phyloP scores from a whole-genome alignment of 169 alveolate species.

The Perkinsus chesapeaki region DNA sequence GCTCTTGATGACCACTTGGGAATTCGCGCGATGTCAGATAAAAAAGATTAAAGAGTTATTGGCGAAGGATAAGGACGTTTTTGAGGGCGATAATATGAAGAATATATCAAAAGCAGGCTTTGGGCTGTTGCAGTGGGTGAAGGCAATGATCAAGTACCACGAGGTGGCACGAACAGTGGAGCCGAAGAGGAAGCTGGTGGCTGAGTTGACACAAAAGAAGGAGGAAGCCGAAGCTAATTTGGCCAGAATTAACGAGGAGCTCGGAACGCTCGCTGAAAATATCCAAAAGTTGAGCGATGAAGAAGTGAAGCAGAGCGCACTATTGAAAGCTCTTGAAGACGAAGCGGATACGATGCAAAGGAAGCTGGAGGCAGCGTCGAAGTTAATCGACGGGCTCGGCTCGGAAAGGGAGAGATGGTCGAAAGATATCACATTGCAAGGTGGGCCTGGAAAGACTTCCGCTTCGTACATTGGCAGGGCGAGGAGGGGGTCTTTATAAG shows the following conservation, averaged over 20 bases:
- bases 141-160: constrained; percentile 72
- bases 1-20: neutral
- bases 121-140: constrained; percentile 78
- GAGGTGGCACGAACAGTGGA: constrained; percentile 78
- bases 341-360: constrained; percentile 67
- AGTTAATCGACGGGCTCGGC: constrained; percentile 75
- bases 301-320: constrained; percentile 67
- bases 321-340: constrained; percentile 70
- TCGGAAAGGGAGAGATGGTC: constrained; percentile 78
- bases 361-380: constrained; percentile 76
- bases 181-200: constrained; percentile 74
- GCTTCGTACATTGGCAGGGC: no score
- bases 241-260: constrained; percentile 64
- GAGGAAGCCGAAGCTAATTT: constrained; percentile 72
- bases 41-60: constrained; percentile 56
- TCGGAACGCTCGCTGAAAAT: constrained; percentile 51
- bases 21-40: constrained; percentile 57
- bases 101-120: constrained; percentile 76
- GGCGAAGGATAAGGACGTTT: constrained; percentile 64
- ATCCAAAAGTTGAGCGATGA: constrained; percentile 63
- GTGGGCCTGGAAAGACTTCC: no score
- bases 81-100: constrained; percentile 64
- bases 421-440: constrained; percentile 57
- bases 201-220: constrained; percentile 56
- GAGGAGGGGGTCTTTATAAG: no score